These are phyloP conservation scores for Starmerella khaoyaiensis DNA, from an alignment of 805 yeast genomes.

Conservation along the genomic window DNA sequence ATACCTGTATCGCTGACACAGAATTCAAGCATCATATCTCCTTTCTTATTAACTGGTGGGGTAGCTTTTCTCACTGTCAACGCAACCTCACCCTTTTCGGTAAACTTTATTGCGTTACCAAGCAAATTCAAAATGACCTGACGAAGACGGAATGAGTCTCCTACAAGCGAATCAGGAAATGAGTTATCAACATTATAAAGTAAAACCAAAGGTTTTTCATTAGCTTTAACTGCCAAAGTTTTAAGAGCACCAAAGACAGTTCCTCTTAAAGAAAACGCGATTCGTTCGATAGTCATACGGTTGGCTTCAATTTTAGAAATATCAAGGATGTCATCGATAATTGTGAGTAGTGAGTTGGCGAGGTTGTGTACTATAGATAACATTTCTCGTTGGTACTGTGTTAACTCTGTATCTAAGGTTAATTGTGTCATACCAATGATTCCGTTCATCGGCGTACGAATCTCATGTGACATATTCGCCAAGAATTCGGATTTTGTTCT, in stretches of 20 bases:
- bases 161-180: constrained; percentile 75
- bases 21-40: constrained; percentile 54
- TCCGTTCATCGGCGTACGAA: constrained; percentile 87
- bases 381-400: constrained; percentile 89
- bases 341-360: constrained; percentile 73
- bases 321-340: constrained; percentile 81
- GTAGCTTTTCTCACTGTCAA: constrained; percentile 54
- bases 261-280: constrained; percentile 73
- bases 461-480: constrained; percentile 80
- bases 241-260: constrained; percentile 84
- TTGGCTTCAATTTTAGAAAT: constrained; percentile 89
- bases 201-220: constrained; percentile 69
- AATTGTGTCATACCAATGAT: constrained; percentile 86
- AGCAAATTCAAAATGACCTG: constrained; percentile 78
- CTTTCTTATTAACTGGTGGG: constrained; percentile 28
- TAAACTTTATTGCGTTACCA: constrained; percentile 82
- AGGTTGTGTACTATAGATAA: constrained; percentile 75
- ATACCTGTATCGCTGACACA: constrained; percentile 87
- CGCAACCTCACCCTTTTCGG: constrained; percentile 69
- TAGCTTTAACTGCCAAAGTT: constrained; percentile 79
- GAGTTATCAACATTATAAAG: constrained; percentile 73
- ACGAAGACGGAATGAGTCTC: constrained; percentile 77
- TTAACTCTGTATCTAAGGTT: constrained; percentile 74
- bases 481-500: constrained; percentile 79
- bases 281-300: constrained; percentile 83